Base-by-base conservation (phyloP, 495 filamentous ascomycete species). In the Opeltia flavorubescens region DNA sequence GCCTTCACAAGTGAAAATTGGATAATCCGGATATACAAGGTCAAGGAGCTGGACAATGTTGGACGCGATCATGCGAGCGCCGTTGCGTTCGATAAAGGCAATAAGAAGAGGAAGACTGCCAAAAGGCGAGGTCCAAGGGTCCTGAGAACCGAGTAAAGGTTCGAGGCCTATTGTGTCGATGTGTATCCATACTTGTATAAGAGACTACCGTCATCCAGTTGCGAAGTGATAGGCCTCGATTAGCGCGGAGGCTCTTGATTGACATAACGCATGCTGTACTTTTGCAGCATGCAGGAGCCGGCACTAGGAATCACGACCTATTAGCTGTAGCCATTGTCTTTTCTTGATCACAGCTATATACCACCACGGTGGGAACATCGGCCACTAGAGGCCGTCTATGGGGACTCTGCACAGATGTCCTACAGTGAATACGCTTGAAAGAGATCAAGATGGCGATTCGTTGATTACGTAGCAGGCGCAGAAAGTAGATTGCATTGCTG, bases 21-120 rank as follows among this genome's bases (percentile, higher is more conserved):
- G 93, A 99, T 99, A 61, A 95, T 99, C 61, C 73, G 93, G 43
- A 96, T 99, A 61, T 99, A 94, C 72, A 99, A 99, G 71, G 93
- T 99, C 59, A 99, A 99, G 68, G 88, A 94, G 55, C 80, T 95
- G 29, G 93, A 99, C 65, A 96, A 95, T 58, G 67, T 99, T 43
- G 91, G 87, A 24, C 76, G 93, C 58, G 87, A 94, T 56, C 91
- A 96, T 64, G 76, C 71, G 25, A 77, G 76, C 43, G 93, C 86
- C 2, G 74, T 78, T 30, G 83, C 86, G 28, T 99, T 96, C 63
- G 89, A 95, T 55, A 81, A 80, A 50, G 93, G 93, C 4, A 78
- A 84, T 56, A 95, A 94, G 80, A 94, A 91, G 74, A 89, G 87
- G 78, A 88, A 85, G 66, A 64, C 77, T 33, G 70, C 73, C 11